Percentiles rank a stretch among this genome's conserved stretches.
Conservation (phyloP, 441 rosid species). For the Populus hybrid region DNA sequence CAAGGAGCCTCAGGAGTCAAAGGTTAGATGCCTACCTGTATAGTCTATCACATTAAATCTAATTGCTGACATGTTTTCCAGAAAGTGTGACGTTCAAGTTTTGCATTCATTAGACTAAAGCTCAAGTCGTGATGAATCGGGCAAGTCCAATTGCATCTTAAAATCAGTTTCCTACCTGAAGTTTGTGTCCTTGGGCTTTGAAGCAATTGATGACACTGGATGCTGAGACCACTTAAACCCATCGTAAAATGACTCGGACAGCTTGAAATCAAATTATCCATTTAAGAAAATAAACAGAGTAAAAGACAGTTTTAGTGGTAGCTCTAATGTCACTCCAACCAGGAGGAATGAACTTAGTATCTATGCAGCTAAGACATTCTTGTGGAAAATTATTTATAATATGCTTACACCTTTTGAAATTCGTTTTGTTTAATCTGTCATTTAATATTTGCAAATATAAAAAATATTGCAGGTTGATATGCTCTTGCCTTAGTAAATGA, state of each 20-base stretch:
- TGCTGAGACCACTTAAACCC: background rate
- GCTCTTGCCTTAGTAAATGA: background rate
- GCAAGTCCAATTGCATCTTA: background rate
- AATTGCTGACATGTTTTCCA: background rate
- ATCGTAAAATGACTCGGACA: background rate
- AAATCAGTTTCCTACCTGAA: background rate
- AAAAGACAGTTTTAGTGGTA: background rate
- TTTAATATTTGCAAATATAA: background rate
- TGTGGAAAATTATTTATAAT: background rate
- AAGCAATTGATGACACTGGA: background rate
- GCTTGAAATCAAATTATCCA: background rate
- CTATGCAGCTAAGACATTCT: background rate
- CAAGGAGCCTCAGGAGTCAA: conserved; percentile 76
- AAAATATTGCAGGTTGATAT: background rate
- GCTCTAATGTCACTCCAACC: background rate
- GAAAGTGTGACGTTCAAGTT: background rate
- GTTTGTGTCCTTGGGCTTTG: background rate
- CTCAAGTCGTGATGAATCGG: background rate
- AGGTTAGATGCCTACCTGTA: conserved; percentile 48
- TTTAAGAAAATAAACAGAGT: background rate
- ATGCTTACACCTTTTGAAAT: background rate
- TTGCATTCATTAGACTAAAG: background rate
- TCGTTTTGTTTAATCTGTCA: background rate
- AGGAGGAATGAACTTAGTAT: background rate
- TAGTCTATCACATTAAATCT: background rate